Evolutionary conservation across 1,139 yeast genomes (phyloP), one percentile per base, ranked within the genome.

Genomic region (Pichia sp.): DNA sequence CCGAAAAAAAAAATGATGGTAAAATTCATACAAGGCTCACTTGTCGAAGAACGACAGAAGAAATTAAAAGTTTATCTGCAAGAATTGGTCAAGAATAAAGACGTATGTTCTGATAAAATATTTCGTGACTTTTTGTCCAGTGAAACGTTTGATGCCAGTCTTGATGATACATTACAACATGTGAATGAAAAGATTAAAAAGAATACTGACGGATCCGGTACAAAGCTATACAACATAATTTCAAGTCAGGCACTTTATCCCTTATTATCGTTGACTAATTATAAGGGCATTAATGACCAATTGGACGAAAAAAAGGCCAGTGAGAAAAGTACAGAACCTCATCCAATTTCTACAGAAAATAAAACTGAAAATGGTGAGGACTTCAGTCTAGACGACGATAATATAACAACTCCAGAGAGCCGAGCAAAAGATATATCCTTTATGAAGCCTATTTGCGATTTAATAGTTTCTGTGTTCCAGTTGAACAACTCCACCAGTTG

Each of bases 371-470:
- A 41, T 13, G 37, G 16, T 30, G 41, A 42, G 4, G 41, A 9
- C 6, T 41, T 39, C 12, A 25, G 4, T 6, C 41, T 36, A 5
- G 19, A 21, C 23, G 41, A 39, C 21, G 43, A 41, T 12, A 55
- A 58, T 19, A 46, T 54, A 5, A 43, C 53, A 8, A 51, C 58
- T 12, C 26, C 59, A n/a, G 47, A 52, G 13, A 44, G 42, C 41
- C 48, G 42, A 30, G 39, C 26, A 28, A 50, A 18, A 44, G 55
- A 47, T 43, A 49, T 51, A 28, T 74, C 85, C 0, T 87, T 88
- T 68, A 85, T 89, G 9, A 85, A 85, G 61, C 96, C 96, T 0
- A 82, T 91, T 2, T 85, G 95, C 58, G 96, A 89, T 58, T 66
- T 88, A 10, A 75, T 90, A 47, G 78, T 87, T 21, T 74, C 86